Conservation (phyloP, 2,329 filamentous ascomycete genomes). For the Pseudogymnoascus sp. region DNA sequence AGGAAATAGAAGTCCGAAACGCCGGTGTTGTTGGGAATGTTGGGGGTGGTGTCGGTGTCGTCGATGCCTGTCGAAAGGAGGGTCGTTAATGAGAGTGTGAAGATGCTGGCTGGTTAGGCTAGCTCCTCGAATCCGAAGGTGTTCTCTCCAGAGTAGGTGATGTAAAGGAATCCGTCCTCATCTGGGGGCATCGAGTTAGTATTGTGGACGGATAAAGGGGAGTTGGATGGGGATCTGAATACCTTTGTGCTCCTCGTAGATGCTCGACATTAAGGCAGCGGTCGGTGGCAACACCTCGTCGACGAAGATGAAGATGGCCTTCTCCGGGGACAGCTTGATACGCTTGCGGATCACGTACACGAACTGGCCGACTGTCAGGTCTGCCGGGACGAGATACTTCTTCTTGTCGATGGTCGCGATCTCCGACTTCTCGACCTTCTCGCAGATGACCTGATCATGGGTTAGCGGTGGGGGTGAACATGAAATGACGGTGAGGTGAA, state of each 20-base stretch:
- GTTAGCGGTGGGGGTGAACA: slow-evolving; percentile 20
- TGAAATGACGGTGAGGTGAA: slow-evolving; percentile 29
- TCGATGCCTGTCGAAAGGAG: slow-evolving; percentile 12
- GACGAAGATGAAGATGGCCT: slow-evolving; percentile 99
- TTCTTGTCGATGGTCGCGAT: slow-evolving; percentile 99
- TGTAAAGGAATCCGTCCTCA: slow-evolving; percentile 82
- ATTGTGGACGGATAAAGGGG: neutral
- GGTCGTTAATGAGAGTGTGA: slow-evolving; percentile 1
- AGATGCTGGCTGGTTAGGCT: slow-evolving; percentile 1
- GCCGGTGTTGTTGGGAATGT: neutral
- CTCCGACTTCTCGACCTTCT: slow-evolving; percentile 98
- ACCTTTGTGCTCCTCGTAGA: slow-evolving; percentile 96
- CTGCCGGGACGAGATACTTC: slow-evolving; percentile 97
- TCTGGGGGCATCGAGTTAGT: slow-evolving; percentile 33
- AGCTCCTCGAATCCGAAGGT: slow-evolving; percentile 67
- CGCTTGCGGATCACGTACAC: slow-evolving; percentile 99
- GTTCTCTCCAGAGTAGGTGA: slow-evolving; percentile 99
- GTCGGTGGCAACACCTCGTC: slow-evolving; percentile 96
- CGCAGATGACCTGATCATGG: slow-evolving; percentile 79
- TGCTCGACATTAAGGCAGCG: slow-evolving; percentile 96
- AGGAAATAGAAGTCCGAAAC: slow-evolving; percentile 7
- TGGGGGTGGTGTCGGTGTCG: neutral
- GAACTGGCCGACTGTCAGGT: slow-evolving; percentile 97
- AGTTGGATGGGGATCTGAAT: neutral
- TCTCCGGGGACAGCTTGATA: slow-evolving; percentile 98